Conservation (phyloP, 441 rosid species). For the Kokia cookei region DNA sequence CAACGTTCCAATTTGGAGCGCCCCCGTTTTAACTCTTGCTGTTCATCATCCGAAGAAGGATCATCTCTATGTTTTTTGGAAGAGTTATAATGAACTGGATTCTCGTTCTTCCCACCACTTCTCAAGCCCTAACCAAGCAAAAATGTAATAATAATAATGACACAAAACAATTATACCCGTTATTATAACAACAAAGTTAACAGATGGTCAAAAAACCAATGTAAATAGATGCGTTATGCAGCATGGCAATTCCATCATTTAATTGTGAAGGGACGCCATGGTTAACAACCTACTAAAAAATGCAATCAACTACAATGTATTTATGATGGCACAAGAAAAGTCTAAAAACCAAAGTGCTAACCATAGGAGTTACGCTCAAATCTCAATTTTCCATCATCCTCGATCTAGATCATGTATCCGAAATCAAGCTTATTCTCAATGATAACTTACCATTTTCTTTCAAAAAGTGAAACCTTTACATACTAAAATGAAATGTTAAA, state of each 20-base stretch:
- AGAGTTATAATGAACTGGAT: constrained; percentile 35
- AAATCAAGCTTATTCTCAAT: not conserved
- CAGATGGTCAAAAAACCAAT: not conserved
- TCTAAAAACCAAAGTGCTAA: not conserved
- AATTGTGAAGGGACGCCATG: not conserved
- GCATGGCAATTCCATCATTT: constrained; percentile 4
- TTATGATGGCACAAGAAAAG: not conserved
- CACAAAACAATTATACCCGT: not conserved
- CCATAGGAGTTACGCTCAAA: not conserved
- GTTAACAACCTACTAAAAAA: not conserved
- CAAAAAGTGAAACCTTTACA: not conserved
- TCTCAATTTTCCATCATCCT: not conserved
- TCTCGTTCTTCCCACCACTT: constrained; percentile 37
- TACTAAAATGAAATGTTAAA: not conserved
- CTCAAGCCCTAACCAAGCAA: constrained; percentile 56
- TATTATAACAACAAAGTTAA: not conserved
- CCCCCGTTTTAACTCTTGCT: constrained; percentile 70
- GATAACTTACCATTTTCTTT: not conserved
- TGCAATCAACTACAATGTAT: not conserved
- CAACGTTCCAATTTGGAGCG: constrained; percentile 94
- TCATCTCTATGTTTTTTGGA: constrained; percentile 60
- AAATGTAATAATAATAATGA: constrained; percentile 15
- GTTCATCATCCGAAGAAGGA: constrained; percentile 78
- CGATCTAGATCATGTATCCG: not conserved
- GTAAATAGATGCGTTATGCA: constrained; percentile 15